Base-by-base conservation (phyloP, 2,329 filamentous ascomycete species). In the Curvularia sp. region DNA sequence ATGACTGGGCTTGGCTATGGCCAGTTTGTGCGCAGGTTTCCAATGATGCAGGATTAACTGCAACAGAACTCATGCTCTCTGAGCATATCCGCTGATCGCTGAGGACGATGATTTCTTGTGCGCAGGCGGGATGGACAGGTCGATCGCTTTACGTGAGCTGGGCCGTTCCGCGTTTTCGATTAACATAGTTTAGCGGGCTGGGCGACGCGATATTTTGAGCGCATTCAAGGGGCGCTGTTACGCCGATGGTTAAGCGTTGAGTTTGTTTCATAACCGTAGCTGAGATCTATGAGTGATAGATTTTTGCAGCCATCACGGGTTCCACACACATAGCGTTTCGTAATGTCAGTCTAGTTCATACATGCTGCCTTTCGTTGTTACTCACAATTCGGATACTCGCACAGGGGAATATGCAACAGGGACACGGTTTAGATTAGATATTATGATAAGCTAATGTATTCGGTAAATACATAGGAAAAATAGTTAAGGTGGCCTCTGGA, bases 401-500 rank as follows among this genome's bases (percentile, higher is more conserved):
- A 10, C 39, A 22, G 5, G 10, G 22, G n/a, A 28, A 26, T 18
- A 30, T 18, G 5, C 2, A n/a, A 15, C 24, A n/a, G 15, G 15
- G 9, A 46, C 13, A n/a, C 8, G 13, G 18, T 28, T 28, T 20
- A 2, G 8, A 46, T 28, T 30, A 30, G 28, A 20, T 47, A 47
- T 57, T 13, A 55, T 9, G 49, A 33, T 26, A 33, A 55, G 26
- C 13, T 30, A 6, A 31, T 65, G 49, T 49, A 54, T 49, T 57
- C 49, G 26, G 8, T 20, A 35, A 5, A 39, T 49, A 55, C 22
- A 59, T 20, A 61, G 26, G 7, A 24, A 51, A 26, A n/a, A 42
- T 55, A 54, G 15, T 58, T 57, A 5, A 43, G 52, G 61, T 58
- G 39, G 43, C 35, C 41, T 22, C 51, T 24, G 33, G 50, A 51